Evolutionary conservation across 371 early-diverging fungal species (phyloP), one percentile per base, ranked within the genome.

Genomic region (Mucor velutinosus): DNA sequence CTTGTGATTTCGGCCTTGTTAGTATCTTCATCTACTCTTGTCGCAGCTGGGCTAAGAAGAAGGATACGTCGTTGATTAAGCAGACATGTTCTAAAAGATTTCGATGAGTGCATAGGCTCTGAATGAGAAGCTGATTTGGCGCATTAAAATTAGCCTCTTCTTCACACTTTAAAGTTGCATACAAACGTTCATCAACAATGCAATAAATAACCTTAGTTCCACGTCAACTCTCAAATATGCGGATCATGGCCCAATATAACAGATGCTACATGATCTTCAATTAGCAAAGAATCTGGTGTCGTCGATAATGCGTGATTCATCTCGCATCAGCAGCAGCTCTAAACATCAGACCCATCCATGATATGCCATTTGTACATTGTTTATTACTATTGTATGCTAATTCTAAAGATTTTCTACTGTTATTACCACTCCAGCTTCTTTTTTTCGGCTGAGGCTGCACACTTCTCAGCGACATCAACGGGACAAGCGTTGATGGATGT

Each of bases 401-500:
- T 29, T 57, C n/a, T 29, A 29, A 29, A 15, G 37, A 27, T 41
- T 41, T 17, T 41, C 41, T 17, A 41, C 41, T 14, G 3, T 17
- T 10, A 47, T 21, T 49, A 68, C 69, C 69, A 68, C 17, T 68
- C 69, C 19, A 68, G 7, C 30, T 51, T 60, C 17, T 53, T 51
- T 7, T 35, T 35, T 7, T 35, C 37, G 1, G 29, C n/a, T 0
- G 39, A 37, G 12, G 11, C 25, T 23, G 57, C 19, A 25, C 67
- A 67, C 30, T 37, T 61, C 10, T 56, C 62, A 7, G 17, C 56
- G 12, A 49, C 62, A 51, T 49, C 62, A 39, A 76, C 56, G n/a
- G 81, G 76, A 68, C 84, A 83, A 2, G 80, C 77, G 67, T 83
- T 75, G 14, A 83, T 70, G 0, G 78, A 75, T 5, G 77, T 72